Conservation (phyloP, 331 rosid species). For the Malus hybrid region DNA sequence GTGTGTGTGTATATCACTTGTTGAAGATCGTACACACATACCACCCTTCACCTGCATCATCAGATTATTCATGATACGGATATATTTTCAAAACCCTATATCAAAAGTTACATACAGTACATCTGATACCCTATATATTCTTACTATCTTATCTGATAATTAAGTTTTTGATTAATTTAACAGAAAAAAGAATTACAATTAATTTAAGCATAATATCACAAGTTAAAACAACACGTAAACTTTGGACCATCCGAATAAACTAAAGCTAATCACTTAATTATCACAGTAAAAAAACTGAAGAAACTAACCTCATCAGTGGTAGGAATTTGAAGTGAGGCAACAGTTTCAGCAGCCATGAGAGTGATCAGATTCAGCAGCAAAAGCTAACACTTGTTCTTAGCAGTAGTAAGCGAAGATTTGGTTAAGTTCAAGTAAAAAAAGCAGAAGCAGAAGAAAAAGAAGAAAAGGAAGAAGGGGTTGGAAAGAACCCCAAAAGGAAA, state of each 20-base stretch:
- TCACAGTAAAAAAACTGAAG: constrained; percentile 3
- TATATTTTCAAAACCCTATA: not conserved
- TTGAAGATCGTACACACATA: not conserved
- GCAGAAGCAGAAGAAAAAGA: constrained; percentile 12
- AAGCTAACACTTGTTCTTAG: not conserved
- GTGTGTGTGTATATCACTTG: not conserved
- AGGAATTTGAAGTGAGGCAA: constrained; percentile 40
- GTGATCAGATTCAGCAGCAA: constrained; percentile 6
- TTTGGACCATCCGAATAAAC: not conserved
- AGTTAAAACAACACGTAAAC: not conserved
- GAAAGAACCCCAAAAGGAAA: constrained; percentile 50
- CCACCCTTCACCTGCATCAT: not conserved
- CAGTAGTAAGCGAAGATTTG: not conserved
- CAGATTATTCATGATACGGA: not conserved
- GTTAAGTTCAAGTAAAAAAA: not conserved
- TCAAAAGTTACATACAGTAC: not conserved
- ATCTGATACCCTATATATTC: not conserved
- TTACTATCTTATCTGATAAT: not conserved
- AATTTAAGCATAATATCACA: not conserved
- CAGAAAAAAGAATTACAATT: not conserved
- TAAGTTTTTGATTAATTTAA: not conserved
- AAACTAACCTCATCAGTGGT: constrained; percentile 38
- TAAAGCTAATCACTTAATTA: not conserved
- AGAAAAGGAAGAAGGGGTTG: constrained; percentile 44
- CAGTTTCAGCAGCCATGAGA: constrained; percentile 65